Percentiles rank a stretch among this genome's conserved stretches.
Evolutionary conservation across 2,329 filamentous ascomycete species (phyloP).

Genomic region (Chaetomiaceae sp.): DNA sequence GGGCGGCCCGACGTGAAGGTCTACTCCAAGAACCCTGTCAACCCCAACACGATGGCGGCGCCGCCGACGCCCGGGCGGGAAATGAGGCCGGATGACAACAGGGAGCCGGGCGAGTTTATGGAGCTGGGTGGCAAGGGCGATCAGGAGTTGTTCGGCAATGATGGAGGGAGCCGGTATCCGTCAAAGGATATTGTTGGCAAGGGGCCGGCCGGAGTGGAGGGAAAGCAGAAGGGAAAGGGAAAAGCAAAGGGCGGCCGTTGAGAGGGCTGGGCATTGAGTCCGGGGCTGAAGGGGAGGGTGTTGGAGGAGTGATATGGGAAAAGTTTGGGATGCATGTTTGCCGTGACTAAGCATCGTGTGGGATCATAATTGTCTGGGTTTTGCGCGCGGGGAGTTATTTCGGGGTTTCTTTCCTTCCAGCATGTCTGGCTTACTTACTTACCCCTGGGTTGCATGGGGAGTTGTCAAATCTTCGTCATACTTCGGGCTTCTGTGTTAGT

Average conservation of each 20-base stretch:
- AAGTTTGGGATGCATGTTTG: not conserved
- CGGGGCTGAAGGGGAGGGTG: not conserved
- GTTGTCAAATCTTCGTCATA: not conserved
- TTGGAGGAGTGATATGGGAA: not conserved
- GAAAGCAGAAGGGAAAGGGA: conserved; percentile 24
- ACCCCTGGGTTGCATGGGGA: not conserved
- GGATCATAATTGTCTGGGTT: conserved; percentile 4
- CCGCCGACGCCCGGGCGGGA: conserved; percentile 47
- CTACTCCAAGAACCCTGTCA: conserved; percentile 66
- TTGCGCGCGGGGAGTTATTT: conserved; percentile 1
- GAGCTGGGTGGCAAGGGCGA: conserved; percentile 84
- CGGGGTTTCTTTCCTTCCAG: not conserved
- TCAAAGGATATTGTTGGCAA: conserved; percentile 34
- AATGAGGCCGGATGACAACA: conserved; percentile 59
- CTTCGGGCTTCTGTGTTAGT: conserved; percentile 1
- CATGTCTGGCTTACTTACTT: not conserved
- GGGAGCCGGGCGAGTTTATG: conserved; percentile 72
- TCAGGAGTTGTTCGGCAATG: conserved; percentile 67
- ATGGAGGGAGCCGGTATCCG: conserved; percentile 49
- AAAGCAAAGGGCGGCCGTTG: conserved; percentile 22
- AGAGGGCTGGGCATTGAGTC: too few relatives aligned
- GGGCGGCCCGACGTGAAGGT: conserved; percentile 63
- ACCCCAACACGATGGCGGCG: conserved; percentile 36
- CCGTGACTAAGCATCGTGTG: not conserved
- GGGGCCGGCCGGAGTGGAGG: not conserved